Percentiles rank a stretch among this genome's conserved stretches.
Evolutionary conservation across 2,329 filamentous ascomycete genomes (phyloP).

Genomic region (Tolypocladium nubicola): DNA sequence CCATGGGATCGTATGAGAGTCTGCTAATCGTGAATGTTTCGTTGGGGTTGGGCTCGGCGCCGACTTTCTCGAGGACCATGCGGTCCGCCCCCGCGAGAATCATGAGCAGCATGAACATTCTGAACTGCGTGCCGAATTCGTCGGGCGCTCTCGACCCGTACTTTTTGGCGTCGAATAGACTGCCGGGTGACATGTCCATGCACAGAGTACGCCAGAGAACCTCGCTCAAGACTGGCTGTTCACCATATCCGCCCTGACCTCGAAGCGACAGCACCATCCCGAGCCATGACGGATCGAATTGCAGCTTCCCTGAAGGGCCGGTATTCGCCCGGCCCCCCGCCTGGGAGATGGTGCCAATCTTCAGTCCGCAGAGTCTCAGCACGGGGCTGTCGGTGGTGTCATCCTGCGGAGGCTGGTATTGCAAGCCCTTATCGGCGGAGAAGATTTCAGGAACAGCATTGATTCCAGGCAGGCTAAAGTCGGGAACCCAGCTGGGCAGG

Average conservation of each 20-base stretch:
- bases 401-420: slow-evolving; percentile 1
- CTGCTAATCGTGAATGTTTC: slow-evolving; percentile 3
- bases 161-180: slow-evolving; percentile 8
- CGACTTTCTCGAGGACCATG: slow-evolving; percentile 17
- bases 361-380: slow-evolving; percentile 5
- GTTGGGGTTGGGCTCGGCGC: slow-evolving; percentile 9
- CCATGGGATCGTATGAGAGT: slow-evolving; percentile 9
- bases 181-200: slow-evolving; percentile 13
- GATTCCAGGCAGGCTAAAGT: slow-evolving; percentile 10
- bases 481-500: slow-evolving; percentile 14
- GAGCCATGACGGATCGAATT: slow-evolving; percentile 12
- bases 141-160: slow-evolving; percentile 8
- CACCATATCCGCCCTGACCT: background rate
- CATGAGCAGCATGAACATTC: slow-evolving; percentile 11
- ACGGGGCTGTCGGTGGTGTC: background rate
- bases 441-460: slow-evolving; percentile 10
- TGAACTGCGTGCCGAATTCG: slow-evolving; percentile 10
- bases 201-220: slow-evolving; percentile 15
- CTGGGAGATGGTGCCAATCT: slow-evolving; percentile 7
- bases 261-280: slow-evolving; percentile 9
- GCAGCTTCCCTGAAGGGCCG: slow-evolving; percentile 8
- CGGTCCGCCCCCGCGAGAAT: slow-evolving; percentile 22
- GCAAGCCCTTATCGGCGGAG: slow-evolving; percentile 9
- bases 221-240: slow-evolving; percentile 6
- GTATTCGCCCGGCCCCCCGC: slow-evolving; percentile 6